Base-by-base conservation (phyloP, 495 filamentous ascomycete genomes). In the Penicillium cosmopolitanum region DNA sequence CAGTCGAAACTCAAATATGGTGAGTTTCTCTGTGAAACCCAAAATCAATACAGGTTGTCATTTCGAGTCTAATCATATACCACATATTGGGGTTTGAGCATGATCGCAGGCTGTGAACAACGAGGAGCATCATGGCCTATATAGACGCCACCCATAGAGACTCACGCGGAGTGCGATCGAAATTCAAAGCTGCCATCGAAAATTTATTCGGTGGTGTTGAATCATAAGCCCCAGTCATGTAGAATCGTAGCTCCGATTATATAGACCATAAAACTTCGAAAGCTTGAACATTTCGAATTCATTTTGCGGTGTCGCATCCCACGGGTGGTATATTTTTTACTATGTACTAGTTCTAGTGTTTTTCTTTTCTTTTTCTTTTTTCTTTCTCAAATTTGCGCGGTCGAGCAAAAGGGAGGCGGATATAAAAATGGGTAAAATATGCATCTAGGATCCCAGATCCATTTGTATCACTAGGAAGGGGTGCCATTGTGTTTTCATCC, bases 31-130 rank as follows among this genome's bases (percentile, higher is more conserved):
- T 50, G 43, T 78, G 76, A 9, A 80, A 53, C 5, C 76, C 77
- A 16, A 79, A 61, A 53, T 79, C 75, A 6, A 79, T 66, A 40
- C 74, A 77, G 0, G 72, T 79, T 16, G 75, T 59, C 75, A 78
- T 78, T 5, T 74, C 77, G 16, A 76, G 57, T 0, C 76, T 76
- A 36, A 77, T 74, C 68, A 77, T 74, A 33, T 80, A 78, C 77
- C 77, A 80, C 8, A 78, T 64, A 18, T 72, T 74, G 5, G 72
- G 72, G 36, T 70, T 73, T 1, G 71, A 72, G 1, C 70, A 63
- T 5, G 70, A 70, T 9, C 74, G 66, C 8, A 78, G 57, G 48
- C 77, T 69, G 46, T 74, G 78, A 35, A 79, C 38, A 10, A 76
- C 72, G 0, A 79, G 61, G 2, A 80, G 64, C 42, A 75, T 62